Percentiles rank a stretch among this genome's conserved stretches.
These are phyloP conservation scores for Orobanche coerulescens DNA, from an alignment of 257 asterid species.

Conservation along the genomic window DNA sequence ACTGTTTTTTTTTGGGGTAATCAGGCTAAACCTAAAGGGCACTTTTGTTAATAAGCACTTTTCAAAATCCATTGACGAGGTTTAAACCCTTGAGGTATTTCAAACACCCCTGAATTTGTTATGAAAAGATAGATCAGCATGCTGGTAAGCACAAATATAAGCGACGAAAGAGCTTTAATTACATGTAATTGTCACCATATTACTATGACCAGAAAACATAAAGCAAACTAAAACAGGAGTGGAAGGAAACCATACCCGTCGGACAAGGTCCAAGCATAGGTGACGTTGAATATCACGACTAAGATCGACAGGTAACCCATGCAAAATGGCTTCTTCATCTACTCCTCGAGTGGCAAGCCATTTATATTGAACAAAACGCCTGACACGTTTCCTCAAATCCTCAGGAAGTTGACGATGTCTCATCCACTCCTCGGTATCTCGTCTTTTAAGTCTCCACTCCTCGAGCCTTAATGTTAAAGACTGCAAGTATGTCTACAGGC, in stretches of 20 bases:
- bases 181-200: not conserved
- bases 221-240: slow-evolving; percentile 1
- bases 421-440: slow-evolving; percentile 99
- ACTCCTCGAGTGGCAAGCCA: slow-evolving; percentile 99
- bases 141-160: not conserved
- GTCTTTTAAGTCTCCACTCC: slow-evolving; percentile 86
- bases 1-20: not conserved
- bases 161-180: not conserved
- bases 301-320: slow-evolving; percentile 72
- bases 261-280: slow-evolving; percentile 92
- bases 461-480: slow-evolving; percentile 76
- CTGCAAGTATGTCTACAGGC: slow-evolving; percentile 74
- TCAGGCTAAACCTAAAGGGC: not conserved
- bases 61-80: not conserved
- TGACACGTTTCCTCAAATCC: slow-evolving; percentile 65
- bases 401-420: slow-evolving; percentile 94
- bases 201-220: not conserved
- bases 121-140: not conserved
- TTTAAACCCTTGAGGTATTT: not conserved
- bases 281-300: slow-evolving; percentile 91
- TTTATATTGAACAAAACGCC: slow-evolving; percentile 84
- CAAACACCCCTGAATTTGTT: not conserved
- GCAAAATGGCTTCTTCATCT: slow-evolving; percentile 75
- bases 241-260: slow-evolving; percentile 52
- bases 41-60: not conserved